phyloP scores from a whole-genome alignment of 2,329 filamentous ascomycete species.

The Phyllosticta capitalensis region DNA sequence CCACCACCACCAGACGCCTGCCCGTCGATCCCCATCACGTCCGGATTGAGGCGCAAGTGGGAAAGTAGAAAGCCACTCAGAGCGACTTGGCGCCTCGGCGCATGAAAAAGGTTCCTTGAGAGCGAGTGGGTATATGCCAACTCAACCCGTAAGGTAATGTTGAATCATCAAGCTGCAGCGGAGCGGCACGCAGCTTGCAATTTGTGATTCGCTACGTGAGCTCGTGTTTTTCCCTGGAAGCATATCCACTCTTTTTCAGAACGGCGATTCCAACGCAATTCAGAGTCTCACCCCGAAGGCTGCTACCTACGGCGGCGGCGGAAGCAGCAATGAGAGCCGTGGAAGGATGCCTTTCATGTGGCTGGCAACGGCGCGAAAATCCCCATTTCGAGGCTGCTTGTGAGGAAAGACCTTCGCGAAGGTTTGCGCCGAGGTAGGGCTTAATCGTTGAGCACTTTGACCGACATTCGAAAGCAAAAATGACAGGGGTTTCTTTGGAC shows the following conservation, averaged over 20 bases:
- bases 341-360: not conserved
- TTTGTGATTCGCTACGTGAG: not conserved
- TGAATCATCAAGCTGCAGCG: not conserved
- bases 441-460: not conserved
- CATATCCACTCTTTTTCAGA: not conserved
- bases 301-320: not conserved
- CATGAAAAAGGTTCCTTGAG: not conserved
- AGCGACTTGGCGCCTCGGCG: not conserved
- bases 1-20: not conserved
- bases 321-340: not conserved
- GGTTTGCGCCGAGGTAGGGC: too few relatives aligned
- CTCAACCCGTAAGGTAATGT: not conserved
- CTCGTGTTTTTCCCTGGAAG: not conserved
- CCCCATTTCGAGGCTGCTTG: too few relatives aligned
- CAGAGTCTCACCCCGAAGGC: not conserved
- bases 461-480: not conserved
- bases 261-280: not conserved
- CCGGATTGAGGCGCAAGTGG: not conserved
- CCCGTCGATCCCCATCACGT: not conserved
- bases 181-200: not conserved
- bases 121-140: not conserved
- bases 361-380: not conserved
- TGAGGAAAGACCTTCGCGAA: too few relatives aligned
- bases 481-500: not conserved
- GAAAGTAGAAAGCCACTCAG: not conserved